Evolutionary conservation across 345 rosid genomes (phyloP), one percentile per base, ranked within the genome.

Genomic region (Eutrema heterophyllum): DNA sequence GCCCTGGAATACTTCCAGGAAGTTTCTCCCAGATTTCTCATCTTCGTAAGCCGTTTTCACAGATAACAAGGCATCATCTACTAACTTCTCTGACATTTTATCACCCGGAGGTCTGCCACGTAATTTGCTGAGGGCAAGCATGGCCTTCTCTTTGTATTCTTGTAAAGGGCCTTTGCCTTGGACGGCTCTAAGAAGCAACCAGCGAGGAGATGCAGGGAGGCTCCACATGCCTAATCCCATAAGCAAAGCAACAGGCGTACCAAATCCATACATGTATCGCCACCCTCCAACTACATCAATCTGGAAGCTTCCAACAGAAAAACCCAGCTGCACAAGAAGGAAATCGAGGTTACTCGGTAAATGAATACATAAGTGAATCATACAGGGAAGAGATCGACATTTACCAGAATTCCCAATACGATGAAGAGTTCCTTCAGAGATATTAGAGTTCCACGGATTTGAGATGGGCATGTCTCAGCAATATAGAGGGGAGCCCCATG

Each of bases 401-500:
- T 71, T 88, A 94, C 98, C 98, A 94, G 84, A 78, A 94, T 94
- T 66, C 98, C 97, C 48, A 91, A 76, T 59, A 91, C 97, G 79
- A 91, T 91, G 80, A 94, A 94, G 41, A 89, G 93, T 75, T 91
- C 97, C 73, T 91, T 91, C 6, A 94, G 83, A 54, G 98, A 94
- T 74, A 94, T 84, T 12, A 94, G 81, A 72, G 97, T 94, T 84
- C 98, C 98, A 57, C 96, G 95, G 74, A 91, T 94, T 81, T 89
- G 90, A 81, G 98, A 86, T 3, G 98, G 98, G 70, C 97, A 94
- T 64, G 98, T 94, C 82, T 94, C 97, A 57, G 98, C 97, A 61
- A 94, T 91, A 78, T 91, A 94, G 27, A 91, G 92, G 46, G 98
- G 98, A 82, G 96, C 97, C 29, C 98, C 98, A 21, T 91, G 98